Base-by-base conservation (phyloP, 2,329 filamentous ascomycete species). In the Elsinoe ampelina region DNA sequence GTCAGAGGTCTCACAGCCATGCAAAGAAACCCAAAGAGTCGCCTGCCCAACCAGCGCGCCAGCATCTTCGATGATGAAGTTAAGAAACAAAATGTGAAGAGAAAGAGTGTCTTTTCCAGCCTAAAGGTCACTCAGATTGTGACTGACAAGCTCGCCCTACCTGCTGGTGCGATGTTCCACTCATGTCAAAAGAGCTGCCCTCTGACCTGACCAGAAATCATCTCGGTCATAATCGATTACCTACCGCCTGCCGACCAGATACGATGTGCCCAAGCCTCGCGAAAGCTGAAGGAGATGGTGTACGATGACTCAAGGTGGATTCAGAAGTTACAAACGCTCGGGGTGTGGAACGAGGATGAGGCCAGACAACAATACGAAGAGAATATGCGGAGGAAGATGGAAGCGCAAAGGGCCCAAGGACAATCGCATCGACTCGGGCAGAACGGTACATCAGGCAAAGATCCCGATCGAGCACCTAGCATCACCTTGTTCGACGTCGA, bases 251-350 rank as follows among this genome's bases (percentile, higher is more conserved):
- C 85, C 59, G 92, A 96, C 70, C 84, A 95, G 65, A 81, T 97
- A 68, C 83, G 84, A 63, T 92, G 89, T 68, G 92, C 93, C 43
- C 84, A 86, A 61, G 84, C 87, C 20, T 95, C 89, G 58, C 86
- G 82, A 67, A 87, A 89, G 59, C 82, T 97, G 79, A 86, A 87
- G 68, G 93, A 98, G 73, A 98, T 98, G 91, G 91, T 96, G 2
- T 98, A 97, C 72, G 93, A 98, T 70, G 93, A 98, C 71, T 89
- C 90, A 51, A 81, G 92, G 74, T 98, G 93, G 93, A 87, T 97
- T 38, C 83, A 88, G 61, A 81, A 88, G 61, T 73, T 98, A 56
- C 87, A 87, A 68, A 84, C 80, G 58, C 95, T 98, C 84, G 88
- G 86, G 1, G 86, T 87, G 63, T 98, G 93, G 93, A 86, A 95